Conservation (phyloP, 306 rosid genomes). For the Sesbania bispinosa region DNA sequence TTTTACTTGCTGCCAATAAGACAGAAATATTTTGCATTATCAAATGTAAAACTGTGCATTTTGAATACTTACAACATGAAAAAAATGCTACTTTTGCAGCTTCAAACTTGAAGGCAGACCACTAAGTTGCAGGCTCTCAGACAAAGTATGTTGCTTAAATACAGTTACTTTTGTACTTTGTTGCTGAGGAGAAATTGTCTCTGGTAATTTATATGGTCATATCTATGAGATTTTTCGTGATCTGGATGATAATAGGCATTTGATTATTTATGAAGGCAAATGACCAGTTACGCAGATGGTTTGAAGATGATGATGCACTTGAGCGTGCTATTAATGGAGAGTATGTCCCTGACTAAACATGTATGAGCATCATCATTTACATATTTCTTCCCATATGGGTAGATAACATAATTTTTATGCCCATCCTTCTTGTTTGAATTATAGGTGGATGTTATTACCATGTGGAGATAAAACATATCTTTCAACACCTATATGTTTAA, state of each 20-base stretch:
- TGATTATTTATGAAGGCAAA: constrained; percentile 61
- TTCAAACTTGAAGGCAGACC: constrained; percentile 92
- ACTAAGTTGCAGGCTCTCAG: constrained; percentile 80
- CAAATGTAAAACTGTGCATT: neutral
- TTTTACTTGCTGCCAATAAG: neutral
- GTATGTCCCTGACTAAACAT: constrained; percentile 41
- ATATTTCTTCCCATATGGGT: neutral
- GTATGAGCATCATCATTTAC: neutral
- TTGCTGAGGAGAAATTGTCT: constrained; percentile 10
- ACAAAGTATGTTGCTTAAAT: constrained; percentile 62
- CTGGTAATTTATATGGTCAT: constrained; percentile 1
- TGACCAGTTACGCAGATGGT: constrained; percentile 68
- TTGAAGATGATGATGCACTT: constrained; percentile 84
- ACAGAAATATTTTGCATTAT: neutral
- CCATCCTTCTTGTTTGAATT: constrained; percentile 9
- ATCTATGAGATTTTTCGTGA: constrained; percentile 16
- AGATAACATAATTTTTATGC: neutral
- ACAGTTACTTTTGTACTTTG: constrained; percentile 5
- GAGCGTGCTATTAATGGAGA: constrained; percentile 91
- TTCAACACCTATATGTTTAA: constrained; percentile 54
- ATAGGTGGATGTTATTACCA: constrained; percentile 79
- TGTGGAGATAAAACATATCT: constrained; percentile 45
- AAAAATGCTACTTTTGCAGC: constrained; percentile 46
- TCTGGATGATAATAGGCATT: constrained; percentile 23
- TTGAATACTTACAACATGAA: neutral